Conservation (phyloP, 148 eudicot genomes). For the Limonium bicolor region DNA sequence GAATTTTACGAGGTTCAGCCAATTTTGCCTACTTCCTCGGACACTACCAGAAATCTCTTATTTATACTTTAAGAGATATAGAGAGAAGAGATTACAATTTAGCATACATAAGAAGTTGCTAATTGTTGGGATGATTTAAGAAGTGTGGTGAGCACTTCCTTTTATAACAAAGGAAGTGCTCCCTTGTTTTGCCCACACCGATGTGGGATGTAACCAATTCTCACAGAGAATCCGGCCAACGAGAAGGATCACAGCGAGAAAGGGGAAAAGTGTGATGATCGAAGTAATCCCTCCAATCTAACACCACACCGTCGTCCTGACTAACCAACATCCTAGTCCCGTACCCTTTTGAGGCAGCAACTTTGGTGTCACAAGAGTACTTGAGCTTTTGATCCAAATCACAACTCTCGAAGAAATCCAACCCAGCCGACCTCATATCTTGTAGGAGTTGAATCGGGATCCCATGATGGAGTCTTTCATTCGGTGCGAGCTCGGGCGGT, state of each 20-base stretch:
- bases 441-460: slow-evolving; percentile 30
- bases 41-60: too few species aligned
- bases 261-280: slow-evolving; percentile 84
- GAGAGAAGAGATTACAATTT: too few species aligned
- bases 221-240: slow-evolving; percentile 69
- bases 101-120: too few species aligned
- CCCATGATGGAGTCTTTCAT: slow-evolving; percentile 57
- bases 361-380: slow-evolving; percentile 29
- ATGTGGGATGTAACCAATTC: too few species aligned
- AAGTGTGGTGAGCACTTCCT: too few species aligned
- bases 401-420: slow-evolving; percentile 41
- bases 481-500: slow-evolving; percentile 46
- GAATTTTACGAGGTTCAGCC: too few species aligned
- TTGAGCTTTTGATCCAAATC: slow-evolving; percentile 31
- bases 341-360: slow-evolving; percentile 67
- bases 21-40: too few species aligned
- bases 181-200: too few species aligned
- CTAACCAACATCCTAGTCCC: slow-evolving; percentile 78
- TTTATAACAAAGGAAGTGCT: too few species aligned
- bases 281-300: slow-evolving; percentile 97
- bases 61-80: too few species aligned
- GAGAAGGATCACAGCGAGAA: slow-evolving; percentile 35
- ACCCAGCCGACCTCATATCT: slow-evolving; percentile 37
- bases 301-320: slow-evolving; percentile 39
- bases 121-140: too few species aligned